Evolutionary conservation across 169 alveolate genomes (phyloP).

Genomic region (Cryptosporidium xiaoi): DNA sequence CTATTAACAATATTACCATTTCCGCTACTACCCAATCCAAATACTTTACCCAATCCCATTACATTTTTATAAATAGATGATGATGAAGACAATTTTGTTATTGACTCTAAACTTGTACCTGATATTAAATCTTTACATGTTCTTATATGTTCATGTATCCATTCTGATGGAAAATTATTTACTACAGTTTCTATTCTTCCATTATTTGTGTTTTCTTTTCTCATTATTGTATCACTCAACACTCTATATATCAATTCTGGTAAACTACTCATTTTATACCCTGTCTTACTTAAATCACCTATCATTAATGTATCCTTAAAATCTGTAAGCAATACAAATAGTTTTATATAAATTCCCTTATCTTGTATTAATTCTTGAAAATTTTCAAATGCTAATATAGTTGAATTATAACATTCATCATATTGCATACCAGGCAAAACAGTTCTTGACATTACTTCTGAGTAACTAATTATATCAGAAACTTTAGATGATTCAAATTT

Average conservation of each 20-base stretch:
- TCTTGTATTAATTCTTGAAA: conserved; percentile 29
- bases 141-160: conserved; percentile 73
- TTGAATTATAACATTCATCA: conserved; percentile 72
- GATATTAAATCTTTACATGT: conserved; percentile 55
- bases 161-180: conserved; percentile 65
- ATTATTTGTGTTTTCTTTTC: not conserved
- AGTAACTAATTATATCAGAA: not conserved
- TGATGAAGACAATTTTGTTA: conserved; percentile 24
- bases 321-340: conserved; percentile 55
- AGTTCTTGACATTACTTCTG: conserved; percentile 68
- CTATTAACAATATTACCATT: not conserved
- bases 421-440: conserved; percentile 69
- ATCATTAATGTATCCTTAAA: conserved; percentile 54
- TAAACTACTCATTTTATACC: conserved; percentile 45
- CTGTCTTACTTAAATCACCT: conserved; percentile 50
- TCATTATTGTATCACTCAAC: not conserved
- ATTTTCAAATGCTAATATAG: conserved; percentile 40
- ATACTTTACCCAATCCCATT: not conserved
- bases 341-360: conserved; percentile 23
- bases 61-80: not conserved
- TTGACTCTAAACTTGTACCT: conserved; percentile 47
- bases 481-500: not conserved
- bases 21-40: not conserved
- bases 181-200: conserved; percentile 39
- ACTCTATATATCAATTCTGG: conserved; percentile 32